These are phyloP conservation scores for Luvunga scandens DNA, from an alignment of 345 rosid genomes.

Conservation along the genomic window DNA sequence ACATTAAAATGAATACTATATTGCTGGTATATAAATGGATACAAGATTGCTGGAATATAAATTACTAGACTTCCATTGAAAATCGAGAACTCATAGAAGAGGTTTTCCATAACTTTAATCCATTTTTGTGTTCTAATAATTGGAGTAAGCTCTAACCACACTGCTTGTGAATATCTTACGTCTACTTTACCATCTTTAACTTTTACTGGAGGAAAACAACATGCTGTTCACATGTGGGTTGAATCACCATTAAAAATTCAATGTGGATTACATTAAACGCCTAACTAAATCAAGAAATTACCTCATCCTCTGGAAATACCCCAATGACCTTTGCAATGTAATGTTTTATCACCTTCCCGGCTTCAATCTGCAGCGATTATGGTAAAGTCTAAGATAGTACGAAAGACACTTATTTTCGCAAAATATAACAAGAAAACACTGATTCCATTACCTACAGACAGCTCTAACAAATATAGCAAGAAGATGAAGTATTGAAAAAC, in stretches of 20 bases:
- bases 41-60: not conserved
- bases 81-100: not conserved
- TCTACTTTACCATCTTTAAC: not conserved
- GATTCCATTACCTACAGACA: not conserved
- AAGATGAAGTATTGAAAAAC: not conserved
- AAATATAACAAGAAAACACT: not conserved
- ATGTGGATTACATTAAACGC: constrained; percentile 3
- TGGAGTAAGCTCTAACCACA: not conserved
- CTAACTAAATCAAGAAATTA: constrained; percentile 22
- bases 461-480: not conserved
- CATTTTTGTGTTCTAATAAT: not conserved
- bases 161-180: not conserved
- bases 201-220: not conserved
- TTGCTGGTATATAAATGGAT: not conserved
- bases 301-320: constrained; percentile 79
- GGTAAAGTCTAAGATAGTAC: not conserved
- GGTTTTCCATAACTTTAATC: not conserved
- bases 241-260: not conserved
- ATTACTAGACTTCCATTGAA: not conserved
- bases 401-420: not conserved
- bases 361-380: constrained; percentile 60
- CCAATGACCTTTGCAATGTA: constrained; percentile 80
- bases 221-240: not conserved
- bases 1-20: not conserved
- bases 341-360: constrained; percentile 65